Evolutionary conservation across 73 alveolate species (phyloP).

Genomic region (Blepharisma japonicum): DNA sequence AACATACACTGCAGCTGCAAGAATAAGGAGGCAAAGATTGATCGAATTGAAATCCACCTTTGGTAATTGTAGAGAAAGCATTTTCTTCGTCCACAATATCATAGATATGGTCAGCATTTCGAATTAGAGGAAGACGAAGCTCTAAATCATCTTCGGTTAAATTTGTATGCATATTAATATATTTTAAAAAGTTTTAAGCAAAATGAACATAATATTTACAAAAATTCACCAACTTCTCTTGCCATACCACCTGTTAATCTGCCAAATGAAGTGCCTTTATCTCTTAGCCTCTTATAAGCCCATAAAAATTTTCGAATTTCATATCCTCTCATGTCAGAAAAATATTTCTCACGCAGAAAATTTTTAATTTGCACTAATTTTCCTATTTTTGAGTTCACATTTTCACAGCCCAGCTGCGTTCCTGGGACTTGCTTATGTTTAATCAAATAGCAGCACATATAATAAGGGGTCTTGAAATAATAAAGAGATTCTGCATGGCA

Average conservation of each 20-base stretch:
- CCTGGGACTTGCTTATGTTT: slow-evolving; percentile 2
- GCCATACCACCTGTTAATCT: not conserved
- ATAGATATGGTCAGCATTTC: no score
- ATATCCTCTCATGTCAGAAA: not conserved
- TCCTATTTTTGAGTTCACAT: not conserved
- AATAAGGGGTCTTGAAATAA: not conserved
- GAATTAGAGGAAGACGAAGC: no score
- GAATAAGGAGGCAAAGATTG: no score
- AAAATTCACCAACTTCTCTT: not conserved
- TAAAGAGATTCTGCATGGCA: not conserved
- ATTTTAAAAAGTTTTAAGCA: no score
- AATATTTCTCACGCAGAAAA: not conserved
- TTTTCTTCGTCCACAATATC: no score
- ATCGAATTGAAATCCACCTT: no score
- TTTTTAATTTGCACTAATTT: not conserved
- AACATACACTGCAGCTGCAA: no score
- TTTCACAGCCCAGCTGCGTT: not conserved
- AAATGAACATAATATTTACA: no score
- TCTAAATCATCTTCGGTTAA: no score
- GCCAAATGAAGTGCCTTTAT: not conserved
- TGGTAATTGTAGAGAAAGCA: no score
- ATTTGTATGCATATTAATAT: no score
- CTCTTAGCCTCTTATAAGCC: not conserved
- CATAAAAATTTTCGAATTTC: slow-evolving; percentile 1
- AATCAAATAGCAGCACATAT: not conserved